Percentiles rank a stretch among this genome's conserved stretches.
These are phyloP conservation scores for Raphanus hybrid DNA, from an alignment of 441 rosid genomes.

Conservation along the genomic window DNA sequence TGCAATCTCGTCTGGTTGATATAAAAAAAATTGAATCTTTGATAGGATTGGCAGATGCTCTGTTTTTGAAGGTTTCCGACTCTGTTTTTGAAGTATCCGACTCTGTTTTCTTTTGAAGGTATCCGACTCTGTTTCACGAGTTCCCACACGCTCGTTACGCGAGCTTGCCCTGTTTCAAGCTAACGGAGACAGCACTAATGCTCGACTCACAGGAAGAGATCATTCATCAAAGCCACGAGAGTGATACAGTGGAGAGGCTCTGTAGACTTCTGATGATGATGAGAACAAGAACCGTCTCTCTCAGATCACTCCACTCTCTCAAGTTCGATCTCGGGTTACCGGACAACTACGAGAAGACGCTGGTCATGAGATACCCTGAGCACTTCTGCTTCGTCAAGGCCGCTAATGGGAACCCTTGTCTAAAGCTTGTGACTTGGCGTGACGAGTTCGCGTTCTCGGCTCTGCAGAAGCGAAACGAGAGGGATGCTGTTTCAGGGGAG, in stretches of 20 bases:
- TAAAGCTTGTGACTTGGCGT: constrained; percentile 70
- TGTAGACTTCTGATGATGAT: constrained; percentile 90
- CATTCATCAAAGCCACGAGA: constrained; percentile 68
- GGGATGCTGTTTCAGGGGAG: constrained; percentile 48
- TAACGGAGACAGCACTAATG: constrained; percentile 81
- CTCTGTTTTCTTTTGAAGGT: constrained; percentile 47
- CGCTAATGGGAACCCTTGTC: constrained; percentile 54
- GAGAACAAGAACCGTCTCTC: constrained; percentile 65
- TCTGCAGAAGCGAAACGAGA: constrained; percentile 66
- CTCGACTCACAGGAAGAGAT: constrained; percentile 80
- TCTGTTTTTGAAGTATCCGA: background rate
- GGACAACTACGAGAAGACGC: constrained; percentile 64
- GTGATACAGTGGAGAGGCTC: constrained; percentile 79
- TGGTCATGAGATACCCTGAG: constrained; percentile 68
- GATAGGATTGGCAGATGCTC: background rate
- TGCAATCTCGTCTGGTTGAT: background rate
- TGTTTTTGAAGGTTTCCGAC: background rate
- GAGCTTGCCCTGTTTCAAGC: constrained; percentile 83
- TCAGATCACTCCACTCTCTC: constrained; percentile 74
- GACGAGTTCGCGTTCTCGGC: constrained; percentile 77
- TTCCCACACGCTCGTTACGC: constrained; percentile 83
- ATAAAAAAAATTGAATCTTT: background rate
- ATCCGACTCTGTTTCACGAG: constrained; percentile 90
- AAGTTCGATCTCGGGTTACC: constrained; percentile 95
- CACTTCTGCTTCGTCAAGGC: constrained; percentile 69